phyloP scores from a whole-genome alignment of 2,329 filamentous ascomycete genomes.

The Aquanectria penicillioides region DNA sequence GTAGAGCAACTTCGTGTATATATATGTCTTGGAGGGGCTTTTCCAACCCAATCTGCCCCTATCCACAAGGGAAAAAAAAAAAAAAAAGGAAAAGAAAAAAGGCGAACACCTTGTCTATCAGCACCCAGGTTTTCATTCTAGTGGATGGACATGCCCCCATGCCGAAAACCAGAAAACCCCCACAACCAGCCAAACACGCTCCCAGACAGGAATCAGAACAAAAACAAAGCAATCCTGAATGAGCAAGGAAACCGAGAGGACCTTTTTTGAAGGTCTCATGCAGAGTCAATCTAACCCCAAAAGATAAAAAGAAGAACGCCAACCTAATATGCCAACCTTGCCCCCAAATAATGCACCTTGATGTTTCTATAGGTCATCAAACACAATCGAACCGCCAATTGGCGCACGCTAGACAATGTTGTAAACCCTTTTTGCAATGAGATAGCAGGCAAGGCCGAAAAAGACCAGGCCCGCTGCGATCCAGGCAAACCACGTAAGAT shows the following conservation, averaged over 20 bases:
- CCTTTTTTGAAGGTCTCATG: constrained; percentile 14
- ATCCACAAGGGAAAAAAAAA: no score
- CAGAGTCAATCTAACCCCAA: background rate
- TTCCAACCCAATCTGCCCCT: no score
- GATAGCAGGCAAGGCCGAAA: constrained; percentile 84
- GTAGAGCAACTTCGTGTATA: no score
- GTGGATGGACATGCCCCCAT: background rate
- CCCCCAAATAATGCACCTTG: background rate
- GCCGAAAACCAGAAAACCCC: background rate
- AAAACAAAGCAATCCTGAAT: constrained; percentile 1
- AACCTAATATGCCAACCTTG: background rate
- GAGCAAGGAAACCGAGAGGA: constrained; percentile 13
- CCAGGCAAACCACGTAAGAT: constrained; percentile 78
- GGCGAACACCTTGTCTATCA: constrained; percentile 14
- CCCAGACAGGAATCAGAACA: constrained; percentile 1
- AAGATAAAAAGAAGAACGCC: constrained; percentile 14
- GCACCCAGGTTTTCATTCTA: constrained; percentile 17
- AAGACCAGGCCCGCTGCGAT: constrained; percentile 78
- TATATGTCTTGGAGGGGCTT: no score
- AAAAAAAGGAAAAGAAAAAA: no score
- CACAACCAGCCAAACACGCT: constrained; percentile 6
- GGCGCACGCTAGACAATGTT: constrained; percentile 71
- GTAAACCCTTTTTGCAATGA: constrained; percentile 85
- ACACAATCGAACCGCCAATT: background rate
- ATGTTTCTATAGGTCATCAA: background rate